Evolutionary conservation across 2,329 filamentous ascomycete species (phyloP).

Genomic region (Microsporum ferrugineum): DNA sequence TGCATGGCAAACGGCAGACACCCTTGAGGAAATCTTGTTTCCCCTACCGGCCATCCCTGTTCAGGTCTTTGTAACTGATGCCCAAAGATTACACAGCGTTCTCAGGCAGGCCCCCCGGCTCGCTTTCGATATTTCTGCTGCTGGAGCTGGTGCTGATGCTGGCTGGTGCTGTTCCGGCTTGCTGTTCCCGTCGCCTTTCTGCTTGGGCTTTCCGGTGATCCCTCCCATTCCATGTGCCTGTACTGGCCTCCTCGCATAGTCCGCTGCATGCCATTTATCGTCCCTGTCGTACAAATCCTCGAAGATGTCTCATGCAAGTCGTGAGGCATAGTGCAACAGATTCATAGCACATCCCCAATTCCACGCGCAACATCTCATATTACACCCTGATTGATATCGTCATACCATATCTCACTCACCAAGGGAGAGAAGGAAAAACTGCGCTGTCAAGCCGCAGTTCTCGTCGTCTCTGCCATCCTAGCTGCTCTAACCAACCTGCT

Average conservation of each 20-base stretch:
- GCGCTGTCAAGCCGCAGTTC: neutral
- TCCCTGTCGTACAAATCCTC: neutral
- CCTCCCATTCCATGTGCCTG: slow-evolving; percentile 1
- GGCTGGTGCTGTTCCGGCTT: neutral
- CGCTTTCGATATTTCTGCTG: neutral
- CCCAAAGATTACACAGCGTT: slow-evolving; percentile 7
- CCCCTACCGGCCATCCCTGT: neutral
- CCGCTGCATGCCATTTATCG: slow-evolving; percentile 2
- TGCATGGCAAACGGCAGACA: neutral
- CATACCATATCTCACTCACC: neutral
- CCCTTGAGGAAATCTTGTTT: neutral
- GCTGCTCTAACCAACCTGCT: neutral
- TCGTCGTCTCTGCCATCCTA: neutral
- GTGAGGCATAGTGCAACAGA: slow-evolving; percentile 2
- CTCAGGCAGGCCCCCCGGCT: neutral
- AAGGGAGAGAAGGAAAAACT: neutral
- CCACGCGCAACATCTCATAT: slow-evolving; percentile 4
- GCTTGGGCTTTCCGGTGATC: neutral
- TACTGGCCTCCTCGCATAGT: neutral
- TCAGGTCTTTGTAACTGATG: slow-evolving; percentile 4
- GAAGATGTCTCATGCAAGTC: slow-evolving; percentile 4
- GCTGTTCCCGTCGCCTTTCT: neutral
- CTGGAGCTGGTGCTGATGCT: neutral
- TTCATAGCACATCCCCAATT: neutral
- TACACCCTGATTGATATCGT: neutral